Evolutionary conservation across 306 rosid species (phyloP).

Genomic region (Albizia julibrissin): DNA sequence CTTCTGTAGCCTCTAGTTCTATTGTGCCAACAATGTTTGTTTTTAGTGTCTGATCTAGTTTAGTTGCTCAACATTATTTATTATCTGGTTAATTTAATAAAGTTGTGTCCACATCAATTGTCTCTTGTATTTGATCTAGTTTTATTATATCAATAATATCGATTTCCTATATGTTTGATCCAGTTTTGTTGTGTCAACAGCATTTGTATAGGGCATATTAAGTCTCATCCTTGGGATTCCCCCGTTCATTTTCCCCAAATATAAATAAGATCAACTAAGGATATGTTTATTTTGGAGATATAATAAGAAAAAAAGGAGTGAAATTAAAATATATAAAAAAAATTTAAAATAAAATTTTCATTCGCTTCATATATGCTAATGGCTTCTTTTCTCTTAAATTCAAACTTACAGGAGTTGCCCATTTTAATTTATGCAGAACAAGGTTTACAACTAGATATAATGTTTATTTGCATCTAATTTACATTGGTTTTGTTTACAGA

Average conservation of each 20-base stretch:
- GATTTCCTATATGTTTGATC: no score
- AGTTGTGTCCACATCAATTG: no score
- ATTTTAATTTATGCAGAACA: background rate
- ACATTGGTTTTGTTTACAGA: background rate
- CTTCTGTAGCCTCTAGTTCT: background rate
- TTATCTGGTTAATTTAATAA: no score
- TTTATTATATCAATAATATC: no score
- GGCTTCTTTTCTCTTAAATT: background rate
- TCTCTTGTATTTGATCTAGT: no score
- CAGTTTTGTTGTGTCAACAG: no score
- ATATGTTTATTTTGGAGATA: background rate
- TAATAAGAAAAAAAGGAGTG: no score
- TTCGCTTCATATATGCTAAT: background rate
- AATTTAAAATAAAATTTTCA: no score
- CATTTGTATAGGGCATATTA: no score
- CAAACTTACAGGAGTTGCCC: background rate
- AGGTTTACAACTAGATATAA: background rate
- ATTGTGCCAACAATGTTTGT: background rate
- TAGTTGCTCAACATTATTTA: no score
- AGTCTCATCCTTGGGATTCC: no score
- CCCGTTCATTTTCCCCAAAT: background rate
- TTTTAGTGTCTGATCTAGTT: background rate
- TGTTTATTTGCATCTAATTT: background rate
- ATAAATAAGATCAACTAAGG: background rate
- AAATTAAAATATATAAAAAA: no score